Conservation (phyloP, 2,329 filamentous ascomycete species). For the Sphaerostilbella broomeana region DNA sequence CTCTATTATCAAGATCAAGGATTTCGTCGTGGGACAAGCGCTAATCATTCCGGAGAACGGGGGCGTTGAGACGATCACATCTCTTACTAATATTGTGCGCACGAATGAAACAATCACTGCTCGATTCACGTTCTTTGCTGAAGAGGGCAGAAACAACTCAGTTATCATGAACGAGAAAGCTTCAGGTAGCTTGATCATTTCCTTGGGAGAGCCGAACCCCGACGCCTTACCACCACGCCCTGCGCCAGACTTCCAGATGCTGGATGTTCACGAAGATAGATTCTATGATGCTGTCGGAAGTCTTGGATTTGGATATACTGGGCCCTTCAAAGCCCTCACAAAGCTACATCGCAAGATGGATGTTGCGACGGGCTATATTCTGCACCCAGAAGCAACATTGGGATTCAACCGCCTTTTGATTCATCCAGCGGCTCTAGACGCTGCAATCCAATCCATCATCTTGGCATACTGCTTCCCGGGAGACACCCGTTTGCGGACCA, state of each 20-base stretch:
- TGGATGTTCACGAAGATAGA: conserved; percentile 17
- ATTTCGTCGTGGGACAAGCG: not conserved
- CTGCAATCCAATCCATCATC: conserved; percentile 26
- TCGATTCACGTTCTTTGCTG: not conserved
- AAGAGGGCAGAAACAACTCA: not conserved
- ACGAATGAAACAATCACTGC: not conserved
- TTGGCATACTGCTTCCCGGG: conserved; percentile 24
- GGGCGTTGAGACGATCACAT: not conserved
- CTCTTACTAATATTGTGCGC: not conserved
- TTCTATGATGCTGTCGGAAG: conserved; percentile 16
- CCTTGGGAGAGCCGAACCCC: conserved; percentile 15
- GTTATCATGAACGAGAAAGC: not conserved
- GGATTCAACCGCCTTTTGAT: conserved; percentile 16
- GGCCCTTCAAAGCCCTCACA: conserved; percentile 16
- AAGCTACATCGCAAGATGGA: conserved; percentile 13
- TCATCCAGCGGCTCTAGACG: conserved; percentile 27
- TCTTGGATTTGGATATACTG: conserved; percentile 18
- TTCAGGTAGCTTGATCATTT: conserved; percentile 14
- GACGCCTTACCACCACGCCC: conserved; percentile 15
- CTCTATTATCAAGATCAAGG: not conserved
- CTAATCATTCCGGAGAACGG: not conserved
- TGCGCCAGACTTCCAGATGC: conserved; percentile 15
- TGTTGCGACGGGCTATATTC: conserved; percentile 1
- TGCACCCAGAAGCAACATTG: not conserved
- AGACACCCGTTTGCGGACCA: conserved; percentile 23